Evolutionary conservation across 192 early-diverging fungal species (phyloP).

Genomic region (Jimgerdemannia flammicorona): DNA sequence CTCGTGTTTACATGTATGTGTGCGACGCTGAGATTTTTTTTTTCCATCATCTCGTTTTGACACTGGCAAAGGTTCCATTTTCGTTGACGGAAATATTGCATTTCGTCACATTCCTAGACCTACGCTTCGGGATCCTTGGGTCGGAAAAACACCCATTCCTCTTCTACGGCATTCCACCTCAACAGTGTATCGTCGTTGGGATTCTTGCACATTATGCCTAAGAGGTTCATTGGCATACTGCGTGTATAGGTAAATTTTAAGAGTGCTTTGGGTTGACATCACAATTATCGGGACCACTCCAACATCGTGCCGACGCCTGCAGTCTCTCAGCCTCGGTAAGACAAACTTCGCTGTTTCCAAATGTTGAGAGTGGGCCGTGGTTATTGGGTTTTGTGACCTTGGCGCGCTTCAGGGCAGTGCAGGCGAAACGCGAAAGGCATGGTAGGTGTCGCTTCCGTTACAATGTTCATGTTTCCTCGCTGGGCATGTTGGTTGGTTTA

Average conservation of each 20-base stretch:
- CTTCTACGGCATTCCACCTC: constrained; percentile 89
- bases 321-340: constrained; percentile 10
- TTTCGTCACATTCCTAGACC: no score
- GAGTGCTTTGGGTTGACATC: background rate
- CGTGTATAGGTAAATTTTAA: background rate
- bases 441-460: constrained; percentile 8
- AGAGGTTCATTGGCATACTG: constrained; percentile 29
- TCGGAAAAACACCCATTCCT: constrained; percentile 84
- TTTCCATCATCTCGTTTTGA: background rate
- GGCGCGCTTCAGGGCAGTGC: constrained; percentile 69
- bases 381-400: constrained; percentile 68
- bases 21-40: background rate
- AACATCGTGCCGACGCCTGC: background rate
- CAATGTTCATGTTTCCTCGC: background rate
- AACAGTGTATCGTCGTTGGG: constrained; percentile 76
- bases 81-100: background rate
- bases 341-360: no score
- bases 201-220: constrained; percentile 56
- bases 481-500: background rate
- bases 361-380: constrained; percentile 28
- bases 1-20: constrained; percentile 90
- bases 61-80: background rate
- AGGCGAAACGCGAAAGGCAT: constrained; percentile 70
- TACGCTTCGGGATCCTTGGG: constrained; percentile 91
- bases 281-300: background rate